phyloP scores from a whole-genome alignment of 2,329 filamentous ascomycete genomes.

The Aspergillus fijiensis region DNA sequence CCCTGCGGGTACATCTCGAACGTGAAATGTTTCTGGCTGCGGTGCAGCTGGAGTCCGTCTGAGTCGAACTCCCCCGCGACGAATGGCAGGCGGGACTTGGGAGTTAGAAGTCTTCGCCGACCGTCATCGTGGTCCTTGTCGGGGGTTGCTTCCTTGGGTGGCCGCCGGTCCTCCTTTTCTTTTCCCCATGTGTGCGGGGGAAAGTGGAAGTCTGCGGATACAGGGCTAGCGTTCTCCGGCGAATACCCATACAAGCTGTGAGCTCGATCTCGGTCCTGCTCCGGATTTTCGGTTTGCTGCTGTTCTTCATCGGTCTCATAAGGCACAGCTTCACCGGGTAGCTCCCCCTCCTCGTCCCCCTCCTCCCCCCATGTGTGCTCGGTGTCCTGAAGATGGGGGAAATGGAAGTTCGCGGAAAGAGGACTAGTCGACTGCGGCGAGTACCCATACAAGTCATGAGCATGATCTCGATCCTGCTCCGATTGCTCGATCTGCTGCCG shows the following conservation, averaged over 20 bases:
- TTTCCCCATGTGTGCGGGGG: too few species aligned
- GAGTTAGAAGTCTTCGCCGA: not conserved
- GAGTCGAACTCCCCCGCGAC: not conserved
- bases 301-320: not conserved
- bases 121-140: too few species aligned
- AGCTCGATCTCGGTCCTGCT: too few species aligned
- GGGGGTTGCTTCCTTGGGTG: too few species aligned
- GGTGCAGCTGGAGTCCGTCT: not conserved
- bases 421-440: not conserved
- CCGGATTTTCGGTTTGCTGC: not conserved
- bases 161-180: too few species aligned
- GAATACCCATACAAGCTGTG: too few species aligned
- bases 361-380: too few species aligned
- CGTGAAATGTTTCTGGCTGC: conserved; percentile 12
- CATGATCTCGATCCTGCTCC: not conserved
- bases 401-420: not conserved
- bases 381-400: not conserved
- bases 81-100: not conserved
- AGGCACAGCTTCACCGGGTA: not conserved
- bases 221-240: too few species aligned
- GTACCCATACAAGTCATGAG: not conserved
- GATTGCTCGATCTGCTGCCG: not conserved
- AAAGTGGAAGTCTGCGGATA: too few species aligned
- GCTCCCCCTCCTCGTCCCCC: not conserved
- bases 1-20: conserved; percentile 16